Conservation (phyloP, 2,329 filamentous ascomycete genomes). For the Fusarium sp. region DNA sequence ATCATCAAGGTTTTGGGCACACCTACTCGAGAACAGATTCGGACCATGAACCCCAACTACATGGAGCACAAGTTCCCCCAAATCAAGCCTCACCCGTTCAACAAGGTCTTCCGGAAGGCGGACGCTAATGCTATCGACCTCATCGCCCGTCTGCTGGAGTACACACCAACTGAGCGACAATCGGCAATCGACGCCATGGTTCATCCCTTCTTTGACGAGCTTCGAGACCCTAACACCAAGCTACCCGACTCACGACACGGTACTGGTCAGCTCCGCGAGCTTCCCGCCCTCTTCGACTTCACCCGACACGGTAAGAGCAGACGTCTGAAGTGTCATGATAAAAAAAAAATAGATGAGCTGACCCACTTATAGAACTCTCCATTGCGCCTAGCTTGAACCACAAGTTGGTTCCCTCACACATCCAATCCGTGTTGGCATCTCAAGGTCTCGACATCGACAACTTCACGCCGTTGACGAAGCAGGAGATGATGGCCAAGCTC, state of each 20-base stretch:
- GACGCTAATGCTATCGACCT: slow-evolving; percentile 93
- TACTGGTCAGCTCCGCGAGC: slow-evolving; percentile 80
- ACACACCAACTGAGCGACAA: slow-evolving; percentile 95
- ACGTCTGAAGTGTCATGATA: too few species aligned
- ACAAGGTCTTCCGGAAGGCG: slow-evolving; percentile 98
- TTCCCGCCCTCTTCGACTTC: slow-evolving; percentile 93
- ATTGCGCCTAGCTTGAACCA: slow-evolving; percentile 89
- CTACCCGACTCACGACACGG: slow-evolving; percentile 94
- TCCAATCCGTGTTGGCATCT: slow-evolving; percentile 76
- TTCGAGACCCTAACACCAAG: slow-evolving; percentile 89
- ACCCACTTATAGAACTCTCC: slow-evolving; percentile 79
- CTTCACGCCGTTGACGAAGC: slow-evolving; percentile 89
- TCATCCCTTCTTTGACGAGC: slow-evolving; percentile 97
- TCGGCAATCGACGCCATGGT: slow-evolving; percentile 97
- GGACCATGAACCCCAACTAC: slow-evolving; percentile 99
- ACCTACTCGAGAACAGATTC: slow-evolving; percentile 96
- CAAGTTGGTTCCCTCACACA: slow-evolving; percentile 86
- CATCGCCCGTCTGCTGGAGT: slow-evolving; percentile 93
- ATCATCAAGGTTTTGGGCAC: slow-evolving; percentile 99
- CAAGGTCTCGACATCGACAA: slow-evolving; percentile 93
- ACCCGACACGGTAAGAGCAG: slow-evolving; percentile 82
- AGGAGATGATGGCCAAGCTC: slow-evolving; percentile 97
- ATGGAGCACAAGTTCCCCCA: slow-evolving; percentile 99
- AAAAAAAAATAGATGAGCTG: slow-evolving; percentile 11
- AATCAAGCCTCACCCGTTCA: slow-evolving; percentile 99